A percentile compares a stretch with the other conserved stretches of the same genome.
phyloP scores from a whole-genome alignment of 768 basidiomycete species.

The Panellus pusillus region DNA sequence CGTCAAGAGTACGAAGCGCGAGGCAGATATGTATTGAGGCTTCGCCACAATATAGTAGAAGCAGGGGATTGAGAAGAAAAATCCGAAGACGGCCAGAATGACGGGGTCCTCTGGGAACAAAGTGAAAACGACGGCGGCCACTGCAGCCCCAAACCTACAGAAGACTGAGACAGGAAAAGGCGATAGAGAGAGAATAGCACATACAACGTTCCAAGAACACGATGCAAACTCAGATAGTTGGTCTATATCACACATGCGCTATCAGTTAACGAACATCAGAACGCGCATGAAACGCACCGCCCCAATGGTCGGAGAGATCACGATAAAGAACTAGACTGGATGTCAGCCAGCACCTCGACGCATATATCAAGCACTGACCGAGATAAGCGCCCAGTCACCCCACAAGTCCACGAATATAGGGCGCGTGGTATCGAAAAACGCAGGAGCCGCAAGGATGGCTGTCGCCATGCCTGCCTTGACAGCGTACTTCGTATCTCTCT shows the following conservation, averaged over 20 bases:
- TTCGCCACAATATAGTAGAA: conserved; percentile 86
- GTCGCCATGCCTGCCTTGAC: conserved; percentile 85
- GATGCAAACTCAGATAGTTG: conserved; percentile 81
- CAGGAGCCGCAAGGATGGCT: conserved; percentile 81
- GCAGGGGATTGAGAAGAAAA: conserved; percentile 89
- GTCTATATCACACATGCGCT: conserved; percentile 48
- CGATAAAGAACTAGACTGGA: conserved; percentile 69
- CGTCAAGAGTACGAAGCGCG: conserved; percentile 80
- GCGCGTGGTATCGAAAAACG: conserved; percentile 80
- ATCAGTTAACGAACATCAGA: conserved; percentile 13
- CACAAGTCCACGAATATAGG: conserved; percentile 77
- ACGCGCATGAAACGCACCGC: conserved; percentile 47
- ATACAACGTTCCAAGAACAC: conserved; percentile 83
- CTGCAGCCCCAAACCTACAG: conserved; percentile 70
- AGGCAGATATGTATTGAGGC: conserved; percentile 73
- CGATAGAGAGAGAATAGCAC: conserved; percentile 27
- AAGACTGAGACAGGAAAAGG: conserved; percentile 11
- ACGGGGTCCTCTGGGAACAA: conserved; percentile 75
- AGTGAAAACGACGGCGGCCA: conserved; percentile 71
- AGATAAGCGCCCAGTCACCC: conserved; percentile 96
- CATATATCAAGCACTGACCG: conserved; percentile 47
- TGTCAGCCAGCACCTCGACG: conserved; percentile 6
- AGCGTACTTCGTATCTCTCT: conserved; percentile 82
- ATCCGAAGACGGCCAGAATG: conserved; percentile 79
- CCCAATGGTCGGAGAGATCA: conserved; percentile 89